Base-by-base conservation (phyloP, 208 protist species). In the Wallacemonas sp. region DNA sequence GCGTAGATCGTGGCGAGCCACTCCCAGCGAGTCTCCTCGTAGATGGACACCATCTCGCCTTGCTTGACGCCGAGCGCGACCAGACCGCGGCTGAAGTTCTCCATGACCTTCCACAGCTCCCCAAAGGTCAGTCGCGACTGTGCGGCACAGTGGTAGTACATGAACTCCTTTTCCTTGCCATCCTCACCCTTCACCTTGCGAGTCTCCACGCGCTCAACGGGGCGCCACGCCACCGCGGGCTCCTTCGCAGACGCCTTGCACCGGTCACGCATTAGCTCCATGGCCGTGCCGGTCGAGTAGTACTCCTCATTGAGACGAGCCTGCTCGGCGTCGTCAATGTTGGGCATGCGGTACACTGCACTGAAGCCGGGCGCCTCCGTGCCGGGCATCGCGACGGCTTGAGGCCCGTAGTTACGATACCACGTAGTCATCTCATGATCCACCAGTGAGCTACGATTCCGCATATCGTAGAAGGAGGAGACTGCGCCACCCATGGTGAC, bases 1-100 rank as follows among this genome's bases (percentile, higher is more conserved):
- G 77, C 87, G 53, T 90, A 91, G 10, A 83, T 60, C 13, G 77
- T 69, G 24, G 83, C 76, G 33, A 93, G 50, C 82, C 84, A 91
- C 72, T 93, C 81, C 75, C 75, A 88, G 45, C 87, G 83, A 21
- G 87, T 93, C 46, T 90, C 83, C 48, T 85, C 76, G 67, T 91
- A 90, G 44, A 93, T 79, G 68, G 73, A 72, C 15, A 92, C 66
- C 38, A 60, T 71, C 5, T 60, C 37, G 19, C 68, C 24, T 15
- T 45, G 13, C 12, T 26, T 19, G 19, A 88, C 39, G 27, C 81
- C 83, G n/a, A 88, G 50, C 3, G 52, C 42, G 17, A 38, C 36
- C 22, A 92, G 76, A n/a, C 82, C 81, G 21, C 66, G 48, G 0
- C 82, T 79, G 70, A 92, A 81, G 36, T 39, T 37, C 30, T 54